Evolutionary conservation across 176 grass and related monocot species (phyloP), one percentile per base, ranked within the genome.

Genomic region (Otatea glauca): DNA sequence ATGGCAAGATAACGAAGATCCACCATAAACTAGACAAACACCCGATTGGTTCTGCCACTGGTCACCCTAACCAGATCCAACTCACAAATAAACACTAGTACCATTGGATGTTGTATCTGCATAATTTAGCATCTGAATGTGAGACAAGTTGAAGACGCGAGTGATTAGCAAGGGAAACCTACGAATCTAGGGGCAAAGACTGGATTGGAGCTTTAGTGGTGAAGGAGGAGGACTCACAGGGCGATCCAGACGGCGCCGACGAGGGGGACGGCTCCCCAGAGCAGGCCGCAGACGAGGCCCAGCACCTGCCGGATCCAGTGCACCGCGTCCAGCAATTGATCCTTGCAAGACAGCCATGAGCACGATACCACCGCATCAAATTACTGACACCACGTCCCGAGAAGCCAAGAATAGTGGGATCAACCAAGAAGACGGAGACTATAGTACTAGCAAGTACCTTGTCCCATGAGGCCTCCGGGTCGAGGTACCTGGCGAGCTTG

Each of bases 231-330:
- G 0, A 88, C 97, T 99, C 72, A 96, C 96, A 91, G 79, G 12
- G 86, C 61, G 89, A 99, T 99, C 96, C 96, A 99, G 78, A 91
- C 59, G 76, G 86, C 96, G 25, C 96, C 96, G 55, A 95, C 83
- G 86, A 98, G 91, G 69, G 93, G 96, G 9, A 92, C 45, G 72
- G 89, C 87, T 71, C 96, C 96, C 91, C 93, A 98, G 68, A 95
- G 64, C 83, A 98, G 83, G 44, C 96, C 96, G 43, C 89, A 98
- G 41, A 78, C 43, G 61, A 98, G 91, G 35, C 86, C 96, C 24
- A 94, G 38, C 25, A 9, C 93, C 86, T 98, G 96, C 23, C 96
- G 91, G 89, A 95, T 98, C 96, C 96, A 98, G 87, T 98, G 93
- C 80, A 98, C 74, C 11, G 85, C 92, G 73, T 98, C 93, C 20